Conservation (phyloP, 768 basidiomycete genomes). For the Suillus weaverae region DNA sequence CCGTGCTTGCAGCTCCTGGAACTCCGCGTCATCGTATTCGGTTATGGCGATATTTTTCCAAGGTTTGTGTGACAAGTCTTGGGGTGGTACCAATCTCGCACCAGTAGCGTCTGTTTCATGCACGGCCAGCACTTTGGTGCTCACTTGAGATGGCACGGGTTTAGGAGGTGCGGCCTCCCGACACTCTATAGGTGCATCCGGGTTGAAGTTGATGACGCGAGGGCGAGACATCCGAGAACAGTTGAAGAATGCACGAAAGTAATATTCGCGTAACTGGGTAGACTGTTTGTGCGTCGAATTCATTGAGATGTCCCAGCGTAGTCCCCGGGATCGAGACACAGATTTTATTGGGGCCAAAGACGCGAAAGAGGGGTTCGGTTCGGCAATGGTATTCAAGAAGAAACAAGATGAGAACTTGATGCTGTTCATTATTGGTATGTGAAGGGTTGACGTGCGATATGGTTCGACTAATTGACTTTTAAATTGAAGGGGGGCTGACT, state of each 20-base stretch:
- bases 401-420: not conserved
- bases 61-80: constrained; percentile 16
- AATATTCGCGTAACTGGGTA: constrained; percentile 39
- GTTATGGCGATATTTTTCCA: constrained; percentile 33
- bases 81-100: not conserved
- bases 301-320: not conserved
- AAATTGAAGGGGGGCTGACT: not conserved
- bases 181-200: constrained; percentile 19
- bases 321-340: not conserved
- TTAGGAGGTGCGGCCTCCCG: not conserved
- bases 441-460: not conserved
- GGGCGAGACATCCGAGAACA: constrained; percentile 35
- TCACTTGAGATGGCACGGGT: not conserved
- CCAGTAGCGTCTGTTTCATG: not conserved
- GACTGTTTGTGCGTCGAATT: not conserved
- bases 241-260: constrained; percentile 48
- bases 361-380: not conserved
- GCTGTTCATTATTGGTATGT: constrained; percentile 1
- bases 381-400: not conserved
- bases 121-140: not conserved
- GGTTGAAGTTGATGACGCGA: constrained; percentile 22
- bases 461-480: not conserved
- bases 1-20: constrained; percentile 6
- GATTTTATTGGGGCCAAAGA: not conserved
- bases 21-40: constrained; percentile 27